Base-by-base conservation (phyloP, 2,329 filamentous ascomycete species). In the Penicillium thymicola region DNA sequence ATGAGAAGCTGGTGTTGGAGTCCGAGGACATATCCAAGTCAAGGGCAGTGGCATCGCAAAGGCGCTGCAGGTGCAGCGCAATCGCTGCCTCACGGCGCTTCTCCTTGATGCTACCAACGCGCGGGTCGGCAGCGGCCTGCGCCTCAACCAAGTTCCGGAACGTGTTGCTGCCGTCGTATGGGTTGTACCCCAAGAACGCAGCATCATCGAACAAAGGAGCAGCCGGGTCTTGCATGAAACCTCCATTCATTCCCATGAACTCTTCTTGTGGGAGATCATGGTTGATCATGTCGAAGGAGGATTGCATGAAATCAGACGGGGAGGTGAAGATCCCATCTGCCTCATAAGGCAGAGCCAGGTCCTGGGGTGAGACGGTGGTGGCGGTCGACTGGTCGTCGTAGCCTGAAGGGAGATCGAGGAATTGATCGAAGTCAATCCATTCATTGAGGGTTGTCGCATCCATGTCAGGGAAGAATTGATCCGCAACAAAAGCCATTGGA, bases 71-170 rank as follows among this genome's bases (percentile, higher is more conserved):
- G 41, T 76, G 74, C 30, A 77, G 47, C 6, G 73, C 73, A 58
- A 77, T 77, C 1, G 73, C 69, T 9, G 75, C 74, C 47, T 77
- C 75, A 16, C 71, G 67, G 50, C 73, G 72, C 67, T 77, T 77
- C 60, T 75, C 69, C 58, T 77, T 76, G 37, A 64, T 63, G 7
- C 75, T 74, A 36, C 68, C 59, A 42, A 64, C 63, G 11, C 73
- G 65, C 5, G 68, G 59, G 52, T 76, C 73, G 7, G 67, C 61
- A 9, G 72, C 71, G n/a, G 74, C 75, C 59, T 72, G 67, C 5
- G 72, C 67, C 61, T 74, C 71, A 5, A 75, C 71, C 59, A 73
- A 56, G 28, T 70, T 65, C 36, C 71, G 68, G 57, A 70, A 65
- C 41, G 62, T 54, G 18, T 54, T 58, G 10, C 42, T 50, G 34